Evolutionary conservation across 2,329 filamentous ascomycete species (phyloP), one percentile per base, ranked within the genome.

Genomic region (Aphanocladium album): DNA sequence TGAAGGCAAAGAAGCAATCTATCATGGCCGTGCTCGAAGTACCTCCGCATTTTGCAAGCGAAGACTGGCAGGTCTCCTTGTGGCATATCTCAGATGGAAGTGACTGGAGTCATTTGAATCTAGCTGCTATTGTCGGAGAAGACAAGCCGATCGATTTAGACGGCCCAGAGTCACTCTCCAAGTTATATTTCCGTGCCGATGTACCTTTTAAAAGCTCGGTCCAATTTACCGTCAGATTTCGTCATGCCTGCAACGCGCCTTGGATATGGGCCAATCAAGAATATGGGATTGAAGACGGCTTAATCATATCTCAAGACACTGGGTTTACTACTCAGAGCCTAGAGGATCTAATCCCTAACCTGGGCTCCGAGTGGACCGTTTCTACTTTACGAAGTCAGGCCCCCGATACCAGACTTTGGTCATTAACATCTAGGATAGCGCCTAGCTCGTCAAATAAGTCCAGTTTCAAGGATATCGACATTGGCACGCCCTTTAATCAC

Each of bases 201-300:
- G 64, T 91, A 1, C 64, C 73, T n/a, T 74, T 85, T 47, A 67
- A 74, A 12, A 71, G 76, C 0, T 77, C 79, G 1, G 67, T 87
- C 8, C 82, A 78, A 2, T 93, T 93, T 69, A 93, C 90, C 0
- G 69, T 91, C 62, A 91, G 88, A 62, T 91, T 89, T 67, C 83
- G 88, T 27, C 75, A 79, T 52, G 72, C 71, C 5, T 67, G 73
- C 27, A 70, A 79, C 23, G 74, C 82, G 30, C 73, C 79, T 1
- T 93, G 90, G 90, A 83, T 80, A 68, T 93, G 89, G 89, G 81
- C 84, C 39, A 83, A 84, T 62, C 84, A 91, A 64, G 82, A 85
- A 62, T 83, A 84, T 58, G 83, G 82, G 1, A 73, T 84, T 2
- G 77, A 76, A 16, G 89, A 93, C 67, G 90, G 89, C 16, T 73